Evolutionary conservation across 2,329 filamentous ascomycete species (phyloP).

Genomic region (Leptographium procerum): DNA sequence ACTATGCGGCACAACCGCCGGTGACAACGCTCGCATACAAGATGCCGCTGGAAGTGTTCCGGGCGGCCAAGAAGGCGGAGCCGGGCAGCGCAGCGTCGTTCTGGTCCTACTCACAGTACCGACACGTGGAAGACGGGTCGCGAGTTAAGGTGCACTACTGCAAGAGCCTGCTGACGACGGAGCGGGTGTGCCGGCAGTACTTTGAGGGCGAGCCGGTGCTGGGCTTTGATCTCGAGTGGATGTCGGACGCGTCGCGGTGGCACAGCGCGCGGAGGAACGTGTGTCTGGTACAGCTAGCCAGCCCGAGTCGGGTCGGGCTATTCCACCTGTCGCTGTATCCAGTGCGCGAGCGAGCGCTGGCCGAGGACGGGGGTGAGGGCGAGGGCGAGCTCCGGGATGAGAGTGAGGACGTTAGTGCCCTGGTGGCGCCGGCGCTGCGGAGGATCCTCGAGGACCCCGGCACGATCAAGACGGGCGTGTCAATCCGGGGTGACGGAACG

Average conservation of each 20-base stretch:
- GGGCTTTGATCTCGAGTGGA: slow-evolving; percentile 91
- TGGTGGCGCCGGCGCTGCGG: slow-evolving; percentile 61
- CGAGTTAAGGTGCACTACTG: slow-evolving; percentile 69
- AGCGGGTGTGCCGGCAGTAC: slow-evolving; percentile 49
- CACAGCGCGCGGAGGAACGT: slow-evolving; percentile 54
- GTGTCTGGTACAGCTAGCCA: slow-evolving; percentile 74
- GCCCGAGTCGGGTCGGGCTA: slow-evolving; percentile 61
- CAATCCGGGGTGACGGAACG: slow-evolving; percentile 58
- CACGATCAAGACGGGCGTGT: slow-evolving; percentile 67
- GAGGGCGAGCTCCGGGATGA: background rate
- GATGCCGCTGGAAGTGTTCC: slow-evolving; percentile 33
- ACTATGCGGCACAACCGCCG: slow-evolving; percentile 19
- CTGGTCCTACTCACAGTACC: slow-evolving; percentile 62
- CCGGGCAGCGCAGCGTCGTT: slow-evolving; percentile 38
- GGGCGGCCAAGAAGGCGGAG: slow-evolving; percentile 34
- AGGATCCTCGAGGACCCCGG: slow-evolving; percentile 58
- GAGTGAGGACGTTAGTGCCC: slow-evolving; percentile 22
- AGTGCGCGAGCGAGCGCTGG: no score
- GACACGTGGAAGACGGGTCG: slow-evolving; percentile 34
- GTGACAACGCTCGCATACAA: slow-evolving; percentile 31
- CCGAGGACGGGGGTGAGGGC: no score
- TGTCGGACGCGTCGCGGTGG: slow-evolving; percentile 32
- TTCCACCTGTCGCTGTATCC: slow-evolving; percentile 66
- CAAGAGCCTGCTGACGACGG: slow-evolving; percentile 52
- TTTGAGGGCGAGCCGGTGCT: slow-evolving; percentile 61